These are phyloP conservation scores for Solanum hybrid DNA, from an alignment of 305 asterid genomes.

Conservation along the genomic window DNA sequence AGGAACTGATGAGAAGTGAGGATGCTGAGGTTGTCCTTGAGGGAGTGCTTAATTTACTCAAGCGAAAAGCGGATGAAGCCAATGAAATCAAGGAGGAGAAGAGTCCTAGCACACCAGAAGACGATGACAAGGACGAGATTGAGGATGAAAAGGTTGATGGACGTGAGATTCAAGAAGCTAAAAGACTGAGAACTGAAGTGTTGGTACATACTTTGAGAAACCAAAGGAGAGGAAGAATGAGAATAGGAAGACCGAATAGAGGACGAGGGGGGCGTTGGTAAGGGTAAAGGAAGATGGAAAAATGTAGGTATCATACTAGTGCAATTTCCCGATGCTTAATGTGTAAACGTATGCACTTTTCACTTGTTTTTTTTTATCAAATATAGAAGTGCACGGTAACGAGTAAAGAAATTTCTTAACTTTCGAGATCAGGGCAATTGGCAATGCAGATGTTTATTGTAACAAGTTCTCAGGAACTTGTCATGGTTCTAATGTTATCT, in stretches of 20 bases:
- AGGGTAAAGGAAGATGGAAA: not conserved
- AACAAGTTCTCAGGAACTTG: not conserved
- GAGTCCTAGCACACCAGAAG: not conserved
- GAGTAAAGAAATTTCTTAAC: not conserved
- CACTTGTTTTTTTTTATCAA: not conserved
- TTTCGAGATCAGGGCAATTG: not conserved
- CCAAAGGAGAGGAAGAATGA: constrained; percentile 5
- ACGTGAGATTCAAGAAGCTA: not conserved
- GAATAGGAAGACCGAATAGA: not conserved
- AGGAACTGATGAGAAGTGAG: constrained; percentile 62
- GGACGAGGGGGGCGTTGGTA: not conserved
- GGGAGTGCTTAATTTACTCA: constrained; percentile 44
- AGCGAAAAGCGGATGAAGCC: constrained; percentile 22
- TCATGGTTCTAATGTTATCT: not conserved
- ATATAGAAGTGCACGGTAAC: not conserved
- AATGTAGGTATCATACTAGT: not conserved
- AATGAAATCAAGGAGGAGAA: constrained; percentile 4
- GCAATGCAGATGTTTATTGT: not conserved
- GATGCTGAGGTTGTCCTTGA: constrained; percentile 39
- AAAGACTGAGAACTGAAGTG: not conserved
- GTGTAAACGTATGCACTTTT: not conserved
- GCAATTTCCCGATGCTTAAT: not conserved
- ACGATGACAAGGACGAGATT: not conserved
- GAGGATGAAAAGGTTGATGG: not conserved
- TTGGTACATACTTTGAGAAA: not conserved